These are phyloP conservation scores for Boletus subluridellus DNA, from an alignment of 1,284 basidiomycete genomes.

Conservation along the genomic window DNA sequence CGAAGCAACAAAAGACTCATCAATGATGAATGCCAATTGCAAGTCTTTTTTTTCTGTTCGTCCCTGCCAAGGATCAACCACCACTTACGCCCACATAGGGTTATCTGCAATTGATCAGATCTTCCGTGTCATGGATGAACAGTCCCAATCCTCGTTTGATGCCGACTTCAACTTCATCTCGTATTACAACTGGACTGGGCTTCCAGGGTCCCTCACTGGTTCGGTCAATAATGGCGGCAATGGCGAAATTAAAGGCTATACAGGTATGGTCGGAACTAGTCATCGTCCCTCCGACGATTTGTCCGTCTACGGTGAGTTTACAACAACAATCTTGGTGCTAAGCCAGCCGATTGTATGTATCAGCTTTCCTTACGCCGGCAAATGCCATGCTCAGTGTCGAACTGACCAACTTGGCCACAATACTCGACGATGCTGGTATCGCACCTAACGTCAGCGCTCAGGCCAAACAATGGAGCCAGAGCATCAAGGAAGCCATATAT, in stretches of 20 bases:
- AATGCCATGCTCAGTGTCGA: constrained; percentile 81
- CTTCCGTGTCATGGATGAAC: constrained; percentile 71
- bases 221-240: constrained; percentile 63
- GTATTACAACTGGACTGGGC: constrained; percentile 77
- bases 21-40: constrained; percentile 72
- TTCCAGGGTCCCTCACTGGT: constrained; percentile 54
- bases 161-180: constrained; percentile 67
- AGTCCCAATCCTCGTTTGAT: constrained; percentile 70
- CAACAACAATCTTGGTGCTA: neutral
- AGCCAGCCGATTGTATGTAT: neutral
- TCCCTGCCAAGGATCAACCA: neutral
- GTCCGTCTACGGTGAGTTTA: constrained; percentile 55
- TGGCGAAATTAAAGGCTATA: constrained; percentile 65
- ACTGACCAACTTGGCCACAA: constrained; percentile 53
- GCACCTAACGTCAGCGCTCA: constrained; percentile 49
- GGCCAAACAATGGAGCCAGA: constrained; percentile 58
- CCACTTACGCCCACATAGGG: constrained; percentile 43
- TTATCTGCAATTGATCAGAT: constrained; percentile 65
- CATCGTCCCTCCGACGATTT: constrained; percentile 76
- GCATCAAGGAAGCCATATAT: constrained; percentile 62
- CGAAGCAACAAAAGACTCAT: constrained; percentile 61
- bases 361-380: constrained; percentile 70
- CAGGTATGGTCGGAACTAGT: constrained; percentile 66
- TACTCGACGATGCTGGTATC: constrained; percentile 52
- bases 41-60: constrained; percentile 19